Conservation (phyloP, 2,329 filamentous ascomycete species). For the Coniella lustricola region DNA sequence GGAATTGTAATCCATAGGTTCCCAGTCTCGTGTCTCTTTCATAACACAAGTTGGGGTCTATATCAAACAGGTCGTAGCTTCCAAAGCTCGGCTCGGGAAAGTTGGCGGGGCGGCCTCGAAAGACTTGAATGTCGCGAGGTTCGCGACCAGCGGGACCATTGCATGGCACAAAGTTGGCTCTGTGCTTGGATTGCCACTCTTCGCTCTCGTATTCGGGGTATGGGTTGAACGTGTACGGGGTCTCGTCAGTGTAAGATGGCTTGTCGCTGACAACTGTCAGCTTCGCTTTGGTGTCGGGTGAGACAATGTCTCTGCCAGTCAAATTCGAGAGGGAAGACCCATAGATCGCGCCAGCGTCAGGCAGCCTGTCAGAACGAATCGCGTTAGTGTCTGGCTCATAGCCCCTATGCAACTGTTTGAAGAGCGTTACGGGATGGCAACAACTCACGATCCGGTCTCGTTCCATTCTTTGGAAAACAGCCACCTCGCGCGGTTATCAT, state of each 20-base stretch:
- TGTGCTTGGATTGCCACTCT: conserved; percentile 49
- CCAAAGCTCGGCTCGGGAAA: conserved; percentile 59
- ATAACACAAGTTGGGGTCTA: conserved; percentile 59
- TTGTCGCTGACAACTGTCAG: conserved; percentile 21
- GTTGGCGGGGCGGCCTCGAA: conserved; percentile 50
- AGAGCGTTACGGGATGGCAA: background rate
- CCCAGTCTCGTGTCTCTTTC: conserved; percentile 65
- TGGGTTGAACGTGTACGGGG: conserved; percentile 57
- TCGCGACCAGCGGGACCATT: conserved; percentile 54
- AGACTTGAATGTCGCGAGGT: conserved; percentile 56
- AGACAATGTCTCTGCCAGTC: conserved; percentile 29
- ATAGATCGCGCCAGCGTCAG: conserved; percentile 46
- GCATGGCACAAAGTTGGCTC: conserved; percentile 57
- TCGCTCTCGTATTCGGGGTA: conserved; percentile 64
- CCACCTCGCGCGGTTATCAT: conserved; percentile 17
- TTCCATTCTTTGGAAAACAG: conserved; percentile 35
- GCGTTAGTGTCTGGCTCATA: conserved; percentile 21
- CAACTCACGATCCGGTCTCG: conserved; percentile 28
- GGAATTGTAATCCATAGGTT: conserved; percentile 51
- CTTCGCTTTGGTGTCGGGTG: conserved; percentile 24
- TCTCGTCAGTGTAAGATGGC: conserved; percentile 32
- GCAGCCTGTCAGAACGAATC: conserved; percentile 27
- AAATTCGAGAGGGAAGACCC: conserved; percentile 47
- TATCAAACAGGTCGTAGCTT: conserved; percentile 50
- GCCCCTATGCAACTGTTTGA: background rate